A percentile compares a stretch with the other conserved stretches of the same genome.
phyloP scores from a whole-genome alignment of 176 grass and related monocot species.

The Raddia guianensis region DNA sequence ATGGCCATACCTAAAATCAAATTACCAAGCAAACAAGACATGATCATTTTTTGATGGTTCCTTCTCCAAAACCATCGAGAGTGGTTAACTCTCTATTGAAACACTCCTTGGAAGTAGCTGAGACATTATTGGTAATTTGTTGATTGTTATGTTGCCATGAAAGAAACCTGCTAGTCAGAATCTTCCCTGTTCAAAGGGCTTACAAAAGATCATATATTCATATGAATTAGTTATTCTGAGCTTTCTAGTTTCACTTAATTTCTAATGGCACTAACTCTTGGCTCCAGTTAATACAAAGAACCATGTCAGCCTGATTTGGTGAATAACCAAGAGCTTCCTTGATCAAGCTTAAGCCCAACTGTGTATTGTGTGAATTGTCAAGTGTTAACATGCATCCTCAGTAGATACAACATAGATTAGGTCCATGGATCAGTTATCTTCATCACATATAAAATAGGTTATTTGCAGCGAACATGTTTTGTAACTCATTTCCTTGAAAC shows the following conservation, averaged over 20 bases:
- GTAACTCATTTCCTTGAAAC: neutral
- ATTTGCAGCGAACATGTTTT: neutral
- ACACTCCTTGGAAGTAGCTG: neutral
- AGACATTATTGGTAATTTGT: conserved; percentile 2
- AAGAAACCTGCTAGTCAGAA: neutral
- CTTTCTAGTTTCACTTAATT: neutral
- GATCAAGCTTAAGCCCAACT: neutral
- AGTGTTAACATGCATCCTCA: neutral
- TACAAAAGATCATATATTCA: neutral
- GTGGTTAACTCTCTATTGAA: neutral
- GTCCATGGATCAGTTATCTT: neutral
- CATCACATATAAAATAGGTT: conserved; percentile 5
- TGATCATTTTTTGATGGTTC: neutral
- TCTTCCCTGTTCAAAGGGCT: neutral
- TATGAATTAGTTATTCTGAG: neutral
- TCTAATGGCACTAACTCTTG: neutral
- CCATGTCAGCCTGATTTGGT: neutral
- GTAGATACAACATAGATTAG: neutral
- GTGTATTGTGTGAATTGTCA: neutral
- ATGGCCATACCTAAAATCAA: neutral
- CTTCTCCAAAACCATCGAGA: neutral
- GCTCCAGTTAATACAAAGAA: neutral
- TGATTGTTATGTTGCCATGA: neutral
- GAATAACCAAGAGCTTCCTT: neutral
- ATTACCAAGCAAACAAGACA: neutral